These are phyloP conservation scores for Coleophoma cylindrospora DNA, from an alignment of 2,329 filamentous ascomycete species.

Conservation along the genomic window DNA sequence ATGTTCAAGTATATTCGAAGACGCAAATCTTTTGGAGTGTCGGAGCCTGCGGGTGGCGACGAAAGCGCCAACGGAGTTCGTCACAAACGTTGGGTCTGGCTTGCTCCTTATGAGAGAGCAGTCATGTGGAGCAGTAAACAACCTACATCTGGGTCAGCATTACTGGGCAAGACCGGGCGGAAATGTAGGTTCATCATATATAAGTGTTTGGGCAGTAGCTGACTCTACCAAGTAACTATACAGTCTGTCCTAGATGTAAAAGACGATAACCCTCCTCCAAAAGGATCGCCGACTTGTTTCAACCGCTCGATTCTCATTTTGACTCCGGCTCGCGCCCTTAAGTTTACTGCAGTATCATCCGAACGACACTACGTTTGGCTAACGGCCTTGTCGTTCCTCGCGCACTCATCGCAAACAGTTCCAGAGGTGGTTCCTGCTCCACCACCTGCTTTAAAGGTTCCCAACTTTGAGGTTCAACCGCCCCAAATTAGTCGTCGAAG, in stretches of 20 bases:
- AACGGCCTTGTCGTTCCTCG: constrained; percentile 89
- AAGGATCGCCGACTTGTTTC: constrained; percentile 62
- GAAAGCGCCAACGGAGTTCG: constrained; percentile 63
- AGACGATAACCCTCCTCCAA: constrained; percentile 83
- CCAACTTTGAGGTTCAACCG: constrained; percentile 38
- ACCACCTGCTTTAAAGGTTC: constrained; percentile 45
- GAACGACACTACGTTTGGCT: constrained; percentile 95
- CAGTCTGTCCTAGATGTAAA: constrained; percentile 97
- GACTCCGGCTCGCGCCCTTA: constrained; percentile 87
- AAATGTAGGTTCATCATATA: constrained; percentile 65
- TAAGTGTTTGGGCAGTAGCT: constrained; percentile 6
- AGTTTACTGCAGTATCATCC: constrained; percentile 79
- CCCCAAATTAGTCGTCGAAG: constrained; percentile 26
- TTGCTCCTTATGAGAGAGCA: constrained; percentile 91
- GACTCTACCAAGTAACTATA: constrained; percentile 65
- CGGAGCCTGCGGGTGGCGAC: constrained; percentile 61
- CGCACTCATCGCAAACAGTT: constrained; percentile 78
- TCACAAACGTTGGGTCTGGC: constrained; percentile 97
- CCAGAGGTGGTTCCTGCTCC: constrained; percentile 64
- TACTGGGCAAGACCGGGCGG: constrained; percentile 90
- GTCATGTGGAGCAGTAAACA: constrained; percentile 99
- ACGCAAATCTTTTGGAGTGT: constrained; percentile 84
- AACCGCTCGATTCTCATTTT: constrained; percentile 93
- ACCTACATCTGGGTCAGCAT: constrained; percentile 76
- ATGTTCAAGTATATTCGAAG: constrained; percentile 89